Conservation (phyloP, 2,329 filamentous ascomycete genomes). For the Trichoderma citrinoviride region DNA sequence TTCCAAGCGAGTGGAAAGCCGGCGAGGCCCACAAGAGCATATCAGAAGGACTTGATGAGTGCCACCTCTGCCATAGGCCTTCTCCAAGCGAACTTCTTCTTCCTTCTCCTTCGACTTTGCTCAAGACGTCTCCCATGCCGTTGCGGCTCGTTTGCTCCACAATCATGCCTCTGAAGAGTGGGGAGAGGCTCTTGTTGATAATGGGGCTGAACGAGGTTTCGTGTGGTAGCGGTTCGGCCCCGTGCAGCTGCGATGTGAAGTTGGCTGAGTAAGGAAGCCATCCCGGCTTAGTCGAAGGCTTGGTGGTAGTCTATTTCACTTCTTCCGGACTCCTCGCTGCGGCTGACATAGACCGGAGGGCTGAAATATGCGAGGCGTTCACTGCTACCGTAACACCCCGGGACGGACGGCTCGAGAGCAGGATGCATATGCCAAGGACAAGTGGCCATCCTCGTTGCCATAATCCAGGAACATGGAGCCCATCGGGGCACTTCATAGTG, state of each 20-base stretch:
- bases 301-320: neutral
- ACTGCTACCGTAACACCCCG: neutral
- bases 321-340: neutral
- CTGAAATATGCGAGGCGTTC: neutral
- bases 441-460: neutral
- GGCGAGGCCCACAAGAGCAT: neutral
- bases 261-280: neutral
- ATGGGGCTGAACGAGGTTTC: neutral
- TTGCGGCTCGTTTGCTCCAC: neutral
- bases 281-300: neutral
- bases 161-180: neutral
- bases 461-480: neutral
- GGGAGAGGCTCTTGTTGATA: neutral
- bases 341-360: neutral
- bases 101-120: neutral
- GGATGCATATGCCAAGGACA: neutral
- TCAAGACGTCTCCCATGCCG: neutral
- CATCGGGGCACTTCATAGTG: neutral
- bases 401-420: neutral
- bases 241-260: neutral
- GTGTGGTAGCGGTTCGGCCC: neutral
- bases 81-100: neutral
- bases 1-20: conserved; percentile 2
- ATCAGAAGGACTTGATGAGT: neutral
- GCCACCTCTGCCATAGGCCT: neutral